Evolutionary conservation across 768 basidiomycete species (phyloP).

Genomic region (Gyrodon lividus): DNA sequence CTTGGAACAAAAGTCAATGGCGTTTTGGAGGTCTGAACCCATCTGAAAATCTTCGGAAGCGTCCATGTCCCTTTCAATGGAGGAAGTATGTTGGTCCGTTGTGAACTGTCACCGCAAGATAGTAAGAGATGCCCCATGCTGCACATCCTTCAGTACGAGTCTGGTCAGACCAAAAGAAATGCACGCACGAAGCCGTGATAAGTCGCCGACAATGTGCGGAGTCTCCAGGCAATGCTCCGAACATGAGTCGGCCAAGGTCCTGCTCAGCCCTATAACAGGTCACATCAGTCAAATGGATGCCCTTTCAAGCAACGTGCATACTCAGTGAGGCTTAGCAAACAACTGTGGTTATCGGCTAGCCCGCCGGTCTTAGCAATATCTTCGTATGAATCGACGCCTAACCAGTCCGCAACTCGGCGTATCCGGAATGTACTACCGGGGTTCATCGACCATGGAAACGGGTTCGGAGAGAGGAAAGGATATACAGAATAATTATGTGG

Average conservation of each 20-base stretch:
- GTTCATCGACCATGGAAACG: slow-evolving; percentile 48
- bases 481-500: slow-evolving; percentile 57
- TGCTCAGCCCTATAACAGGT: slow-evolving; percentile 12
- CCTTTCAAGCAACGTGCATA: slow-evolving; percentile 20
- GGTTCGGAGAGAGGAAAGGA: slow-evolving; percentile 56
- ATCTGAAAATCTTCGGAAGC: slow-evolving; percentile 44
- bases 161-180: background rate
- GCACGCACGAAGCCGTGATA: slow-evolving; percentile 43
- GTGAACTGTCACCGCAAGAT: slow-evolving; percentile 33
- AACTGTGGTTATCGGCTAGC: slow-evolving; percentile 35
- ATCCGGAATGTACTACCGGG: slow-evolving; percentile 52
- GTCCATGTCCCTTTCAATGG: slow-evolving; percentile 44
- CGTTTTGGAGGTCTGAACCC: slow-evolving; percentile 38
- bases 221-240: background rate
- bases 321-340: slow-evolving; percentile 37
- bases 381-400: slow-evolving; percentile 37
- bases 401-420: slow-evolving; percentile 63
- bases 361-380: slow-evolving; percentile 37
- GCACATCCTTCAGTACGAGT: slow-evolving; percentile 6
- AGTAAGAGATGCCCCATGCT: slow-evolving; percentile 67
- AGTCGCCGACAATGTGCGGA: slow-evolving; percentile 11
- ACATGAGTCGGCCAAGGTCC: slow-evolving; percentile 16
- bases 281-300: slow-evolving; percentile 6
- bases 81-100: slow-evolving; percentile 41
- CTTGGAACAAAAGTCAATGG: slow-evolving; percentile 51